A percentile compares a stretch with the other conserved stretches of the same genome.
Conservation (phyloP, 2,329 filamentous ascomycete genomes). For the Paecilomyces variotii region DNA sequence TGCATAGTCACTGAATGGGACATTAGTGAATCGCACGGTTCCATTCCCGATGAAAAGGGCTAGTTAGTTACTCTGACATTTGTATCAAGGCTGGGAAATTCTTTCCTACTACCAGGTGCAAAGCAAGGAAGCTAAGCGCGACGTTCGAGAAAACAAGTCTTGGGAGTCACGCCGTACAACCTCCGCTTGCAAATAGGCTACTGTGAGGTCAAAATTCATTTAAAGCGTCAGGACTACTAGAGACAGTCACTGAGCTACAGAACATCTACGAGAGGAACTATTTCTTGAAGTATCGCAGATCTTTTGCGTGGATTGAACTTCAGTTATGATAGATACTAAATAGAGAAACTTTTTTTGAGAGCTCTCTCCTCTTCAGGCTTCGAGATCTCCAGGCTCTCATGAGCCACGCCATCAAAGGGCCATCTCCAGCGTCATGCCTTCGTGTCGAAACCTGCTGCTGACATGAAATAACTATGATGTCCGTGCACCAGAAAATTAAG, state of each 20-base stretch:
- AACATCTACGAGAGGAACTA: background rate
- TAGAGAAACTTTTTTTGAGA: conserved; percentile 11
- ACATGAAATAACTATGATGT: conserved; percentile 19
- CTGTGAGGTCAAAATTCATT: too few species aligned
- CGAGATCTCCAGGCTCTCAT: conserved; percentile 11
- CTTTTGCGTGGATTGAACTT: conserved; percentile 3
- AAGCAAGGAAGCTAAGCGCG: too few species aligned
- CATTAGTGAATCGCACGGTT: too few species aligned
- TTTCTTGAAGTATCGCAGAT: conserved; percentile 4
- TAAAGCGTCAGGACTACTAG: too few species aligned
- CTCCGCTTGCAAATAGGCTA: too few species aligned
- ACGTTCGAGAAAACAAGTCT: too few species aligned
- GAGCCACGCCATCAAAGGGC: conserved; percentile 11
- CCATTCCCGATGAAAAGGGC: too few species aligned
- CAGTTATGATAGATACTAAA: conserved; percentile 3
- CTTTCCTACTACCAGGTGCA: too few species aligned
- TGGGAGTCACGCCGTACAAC: too few species aligned
- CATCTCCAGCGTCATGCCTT: conserved; percentile 14
- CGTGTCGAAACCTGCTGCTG: conserved; percentile 14
- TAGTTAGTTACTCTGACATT: too few species aligned
- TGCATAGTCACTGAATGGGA: too few species aligned
- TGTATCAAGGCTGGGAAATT: too few species aligned
- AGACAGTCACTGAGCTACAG: background rate
- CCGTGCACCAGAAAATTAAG: conserved; percentile 17
- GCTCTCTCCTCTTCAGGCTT: conserved; percentile 22